Evolutionary conservation across 2,329 filamentous ascomycete species (phyloP), one percentile per base, ranked within the genome.

Genomic region (Sphaerostilbella broomeana): DNA sequence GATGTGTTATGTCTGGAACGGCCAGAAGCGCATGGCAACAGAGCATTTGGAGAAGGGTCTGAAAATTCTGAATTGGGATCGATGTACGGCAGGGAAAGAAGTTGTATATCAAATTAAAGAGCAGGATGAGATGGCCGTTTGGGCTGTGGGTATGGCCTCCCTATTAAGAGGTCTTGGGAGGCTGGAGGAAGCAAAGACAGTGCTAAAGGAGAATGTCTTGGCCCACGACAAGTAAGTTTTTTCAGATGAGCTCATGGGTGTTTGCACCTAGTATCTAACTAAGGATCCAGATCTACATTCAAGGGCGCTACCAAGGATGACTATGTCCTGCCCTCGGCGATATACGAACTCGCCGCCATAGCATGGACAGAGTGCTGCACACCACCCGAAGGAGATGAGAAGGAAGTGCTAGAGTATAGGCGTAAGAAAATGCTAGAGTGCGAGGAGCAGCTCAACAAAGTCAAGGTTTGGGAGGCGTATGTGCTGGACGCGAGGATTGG

Each of bases 1-100:
- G 65, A 94, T 97, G 84, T 81, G 84, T 10, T 94, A 90, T 59
- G 79, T 97, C 52, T 97, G 89, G 89, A 89, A 86, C 54, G 90
- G 89, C 1, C 79, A 78, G 51, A 90, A 86, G 61, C 79, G 87
- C 39, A 94, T 95, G 86, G 68, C 74, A 2, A 52, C 63, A 1
- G 63, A 65, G 0, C 75, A 90, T 44, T 67, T 95, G 11, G 67
- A 82, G 33, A 64, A 69, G 28, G 85, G 79, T 0, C 58, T 86
- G 25, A 62, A 58, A 1, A 72, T 73, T n/a, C 63, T 95, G 9
- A 66, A 69, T 0, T 94, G 76, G 75, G 64, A 67, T 16, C 60
- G 87, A 64, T 80, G 77, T 33, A 77, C 75, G 1, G 66, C 64
- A 5, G 47, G 58, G 4, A 54, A 59, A 0, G 65, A 69, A 29